Conservation (phyloP, 2,329 filamentous ascomycete species). For the Ophiostoma sp. region DNA sequence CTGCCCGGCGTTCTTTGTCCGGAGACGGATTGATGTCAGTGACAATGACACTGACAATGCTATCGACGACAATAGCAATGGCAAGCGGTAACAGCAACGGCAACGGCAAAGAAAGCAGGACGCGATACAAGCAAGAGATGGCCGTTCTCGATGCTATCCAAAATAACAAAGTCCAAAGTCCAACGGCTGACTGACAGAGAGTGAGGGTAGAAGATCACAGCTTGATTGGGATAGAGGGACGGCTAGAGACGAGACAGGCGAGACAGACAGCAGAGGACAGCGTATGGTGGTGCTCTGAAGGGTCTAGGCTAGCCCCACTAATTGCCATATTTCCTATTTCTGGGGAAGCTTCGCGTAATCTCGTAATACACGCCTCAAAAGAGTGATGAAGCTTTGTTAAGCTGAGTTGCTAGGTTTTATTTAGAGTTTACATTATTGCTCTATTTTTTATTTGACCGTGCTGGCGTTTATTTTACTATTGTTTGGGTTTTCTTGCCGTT, state of each 20-base stretch:
- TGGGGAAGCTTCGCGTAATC: slow-evolving; percentile 9
- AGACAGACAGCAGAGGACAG: not conserved
- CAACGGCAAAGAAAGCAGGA: not conserved
- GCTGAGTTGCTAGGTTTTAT: not conserved
- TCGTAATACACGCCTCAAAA: not conserved
- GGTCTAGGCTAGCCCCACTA: not conserved
- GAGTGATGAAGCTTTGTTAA: not conserved
- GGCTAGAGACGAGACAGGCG: not conserved
- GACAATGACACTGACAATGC: not conserved
- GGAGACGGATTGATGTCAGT: not conserved
- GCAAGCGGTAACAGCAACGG: not conserved
- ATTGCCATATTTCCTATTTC: not conserved
- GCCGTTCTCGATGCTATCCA: not conserved
- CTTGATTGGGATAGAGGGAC: not conserved
- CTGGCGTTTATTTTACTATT: not conserved
- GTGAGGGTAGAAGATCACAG: not conserved
- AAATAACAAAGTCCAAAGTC: not conserved
- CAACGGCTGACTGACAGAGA: not conserved
- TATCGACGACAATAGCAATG: not conserved
- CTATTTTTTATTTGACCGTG: not conserved
- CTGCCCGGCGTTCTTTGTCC: not conserved
- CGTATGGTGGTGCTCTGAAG: not conserved
- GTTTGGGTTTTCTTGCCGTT: not conserved
- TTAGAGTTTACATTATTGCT: not conserved
- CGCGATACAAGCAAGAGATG: not conserved